A percentile compares a stretch with the other conserved stretches of the same genome.
Evolutionary conservation across 2,329 filamentous ascomycete genomes (phyloP).

Genomic region (Anisogramma anomala): DNA sequence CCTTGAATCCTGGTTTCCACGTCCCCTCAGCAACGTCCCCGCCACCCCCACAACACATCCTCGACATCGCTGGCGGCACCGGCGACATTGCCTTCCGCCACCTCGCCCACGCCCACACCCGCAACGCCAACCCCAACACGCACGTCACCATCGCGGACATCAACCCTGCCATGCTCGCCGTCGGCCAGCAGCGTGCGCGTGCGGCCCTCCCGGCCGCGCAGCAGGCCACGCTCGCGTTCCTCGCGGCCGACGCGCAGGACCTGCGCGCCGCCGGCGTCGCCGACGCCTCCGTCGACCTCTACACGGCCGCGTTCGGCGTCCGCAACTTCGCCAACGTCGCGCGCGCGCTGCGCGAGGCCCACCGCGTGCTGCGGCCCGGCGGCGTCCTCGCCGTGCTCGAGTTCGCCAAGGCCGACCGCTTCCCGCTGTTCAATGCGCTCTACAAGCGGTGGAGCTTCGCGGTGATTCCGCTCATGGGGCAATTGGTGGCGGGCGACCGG

Average conservation of each 20-base stretch:
- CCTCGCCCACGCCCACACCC: slow-evolving; percentile 71
- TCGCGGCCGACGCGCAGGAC: slow-evolving; percentile 82
- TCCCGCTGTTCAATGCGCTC: slow-evolving; percentile 64
- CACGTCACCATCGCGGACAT: slow-evolving; percentile 34
- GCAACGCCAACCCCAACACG: slow-evolving; percentile 55
- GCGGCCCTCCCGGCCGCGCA: slow-evolving; percentile 23
- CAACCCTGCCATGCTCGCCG: slow-evolving; percentile 37
- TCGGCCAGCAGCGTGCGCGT: slow-evolving; percentile 28
- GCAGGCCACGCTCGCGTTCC: slow-evolving; percentile 48
- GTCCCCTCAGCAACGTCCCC: slow-evolving; percentile 30
- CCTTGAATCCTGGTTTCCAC: slow-evolving; percentile 67
- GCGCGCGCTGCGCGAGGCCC: slow-evolving; percentile 68
- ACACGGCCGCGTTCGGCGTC: slow-evolving; percentile 96
- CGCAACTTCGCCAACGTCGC: slow-evolving; percentile 93
- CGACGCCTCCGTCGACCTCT: slow-evolving; percentile 70
- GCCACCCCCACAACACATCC: slow-evolving; percentile 54
- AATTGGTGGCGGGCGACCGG: slow-evolving; percentile 84
- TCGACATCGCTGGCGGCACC: slow-evolving; percentile 93
- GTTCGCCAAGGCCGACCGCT: slow-evolving; percentile 73
- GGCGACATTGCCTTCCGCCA: slow-evolving; percentile 97
- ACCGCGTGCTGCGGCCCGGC: slow-evolving; percentile 81
- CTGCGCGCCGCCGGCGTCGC: slow-evolving; percentile 49
- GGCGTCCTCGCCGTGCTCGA: slow-evolving; percentile 95
- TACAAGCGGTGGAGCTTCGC: slow-evolving; percentile 96
- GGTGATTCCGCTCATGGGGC: slow-evolving; percentile 88